Percentiles rank a stretch among this genome's conserved stretches.
Evolutionary conservation across 257 asterid genomes (phyloP).

Genomic region (Cruciata laevipes): DNA sequence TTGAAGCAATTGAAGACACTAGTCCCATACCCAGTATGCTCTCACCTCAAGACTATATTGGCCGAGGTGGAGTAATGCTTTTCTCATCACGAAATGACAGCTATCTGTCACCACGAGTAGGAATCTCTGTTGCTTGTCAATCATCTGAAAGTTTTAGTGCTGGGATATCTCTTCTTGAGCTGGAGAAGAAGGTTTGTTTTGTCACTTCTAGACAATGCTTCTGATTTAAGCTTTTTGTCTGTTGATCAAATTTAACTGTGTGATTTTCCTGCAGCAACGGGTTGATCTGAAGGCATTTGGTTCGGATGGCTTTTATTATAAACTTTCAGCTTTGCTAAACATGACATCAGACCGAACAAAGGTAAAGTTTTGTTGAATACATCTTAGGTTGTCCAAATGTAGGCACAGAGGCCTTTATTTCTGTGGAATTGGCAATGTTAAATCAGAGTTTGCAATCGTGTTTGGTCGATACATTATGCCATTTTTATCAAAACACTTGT

Average conservation of each 20-base stretch:
- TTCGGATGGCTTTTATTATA: slow-evolving; percentile 73
- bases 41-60: slow-evolving; percentile 95
- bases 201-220: slow-evolving; percentile 13
- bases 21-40: slow-evolving; percentile 95
- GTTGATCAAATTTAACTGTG: not conserved
- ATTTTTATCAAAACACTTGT: no score
- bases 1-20: slow-evolving; percentile 86
- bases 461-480: not conserved
- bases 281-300: slow-evolving; percentile 74
- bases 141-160: slow-evolving; percentile 73
- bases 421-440: not conserved
- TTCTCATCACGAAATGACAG: slow-evolving; percentile 89
- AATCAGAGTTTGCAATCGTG: not conserved
- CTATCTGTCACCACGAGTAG: slow-evolving; percentile 89
- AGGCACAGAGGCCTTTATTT: not conserved
- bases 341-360: slow-evolving; percentile 99
- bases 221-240: not conserved
- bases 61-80: slow-evolving; percentile 86
- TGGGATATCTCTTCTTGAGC: slow-evolving; percentile 92
- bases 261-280: slow-evolving; percentile 57
- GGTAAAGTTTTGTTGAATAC: slow-evolving; percentile 34
- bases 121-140: slow-evolving; percentile 80
- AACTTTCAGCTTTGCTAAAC: slow-evolving; percentile 83
- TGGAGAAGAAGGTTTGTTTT: slow-evolving; percentile 75
- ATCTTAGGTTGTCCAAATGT: not conserved